Conservation (phyloP, 345 rosid species). For the Gossypium herbaceum region DNA sequence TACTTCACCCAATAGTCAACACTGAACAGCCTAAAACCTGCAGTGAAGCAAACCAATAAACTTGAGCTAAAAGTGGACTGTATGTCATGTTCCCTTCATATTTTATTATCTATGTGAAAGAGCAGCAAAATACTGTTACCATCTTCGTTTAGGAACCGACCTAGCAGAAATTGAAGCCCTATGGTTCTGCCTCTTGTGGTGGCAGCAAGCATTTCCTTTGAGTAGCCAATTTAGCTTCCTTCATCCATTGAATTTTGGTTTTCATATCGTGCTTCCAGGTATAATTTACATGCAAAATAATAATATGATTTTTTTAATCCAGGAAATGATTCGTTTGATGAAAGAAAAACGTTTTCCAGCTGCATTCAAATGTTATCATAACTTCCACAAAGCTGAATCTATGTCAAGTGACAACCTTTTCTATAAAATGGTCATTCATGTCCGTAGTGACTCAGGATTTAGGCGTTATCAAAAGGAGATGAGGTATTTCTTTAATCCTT, state of each 20-base stretch:
- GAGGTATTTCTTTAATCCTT: constrained; percentile 49
- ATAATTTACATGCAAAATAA: neutral
- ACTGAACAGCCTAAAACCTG: neutral
- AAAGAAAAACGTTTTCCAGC: constrained; percentile 72
- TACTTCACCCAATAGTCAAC: neutral
- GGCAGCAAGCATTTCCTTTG: neutral
- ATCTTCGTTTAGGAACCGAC: neutral
- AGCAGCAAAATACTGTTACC: neutral
- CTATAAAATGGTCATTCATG: constrained; percentile 92
- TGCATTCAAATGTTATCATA: constrained; percentile 86
- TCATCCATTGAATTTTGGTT: constrained; percentile 1
- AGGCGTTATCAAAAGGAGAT: constrained; percentile 92
- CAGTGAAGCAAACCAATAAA: neutral
- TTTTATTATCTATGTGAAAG: neutral
- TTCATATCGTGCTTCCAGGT: neutral
- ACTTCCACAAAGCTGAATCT: constrained; percentile 63
- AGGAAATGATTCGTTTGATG: constrained; percentile 92
- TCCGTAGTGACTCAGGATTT: constrained; percentile 75
- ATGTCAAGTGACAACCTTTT: constrained; percentile 65
- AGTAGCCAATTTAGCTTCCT: constrained; percentile 2
- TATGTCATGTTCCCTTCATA: neutral
- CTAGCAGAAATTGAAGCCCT: neutral
- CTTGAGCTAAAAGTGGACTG: neutral
- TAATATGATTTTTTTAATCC: constrained; percentile 12
- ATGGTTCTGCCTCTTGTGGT: neutral